These are phyloP conservation scores for Pestalotiopsis fici DNA, from an alignment of 2,329 filamentous ascomycete genomes.

Conservation along the genomic window DNA sequence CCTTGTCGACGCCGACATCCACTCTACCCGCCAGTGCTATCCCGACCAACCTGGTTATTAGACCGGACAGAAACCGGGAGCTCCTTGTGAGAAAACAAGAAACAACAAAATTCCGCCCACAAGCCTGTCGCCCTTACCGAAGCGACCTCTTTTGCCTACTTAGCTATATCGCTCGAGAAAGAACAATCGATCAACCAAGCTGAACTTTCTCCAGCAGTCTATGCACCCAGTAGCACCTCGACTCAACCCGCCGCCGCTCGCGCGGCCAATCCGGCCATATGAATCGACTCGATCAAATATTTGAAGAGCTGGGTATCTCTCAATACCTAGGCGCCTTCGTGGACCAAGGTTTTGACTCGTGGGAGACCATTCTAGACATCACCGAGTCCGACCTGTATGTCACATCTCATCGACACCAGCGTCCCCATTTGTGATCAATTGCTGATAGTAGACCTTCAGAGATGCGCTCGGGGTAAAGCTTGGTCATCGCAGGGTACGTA, in stretches of 20 bases:
- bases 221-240: background rate
- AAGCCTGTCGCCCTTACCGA: background rate
- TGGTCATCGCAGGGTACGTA: slow-evolving; percentile 74
- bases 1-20: background rate
- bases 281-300: slow-evolving; percentile 64
- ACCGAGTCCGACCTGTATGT: slow-evolving; percentile 80
- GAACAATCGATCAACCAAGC: background rate
- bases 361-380: slow-evolving; percentile 82
- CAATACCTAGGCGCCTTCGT: slow-evolving; percentile 75
- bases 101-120: background rate
- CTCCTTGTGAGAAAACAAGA: background rate
- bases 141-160: background rate
- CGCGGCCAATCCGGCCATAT: slow-evolving; percentile 42
- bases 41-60: slow-evolving; percentile 25
- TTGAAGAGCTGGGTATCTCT: slow-evolving; percentile 75
- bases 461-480: slow-evolving; percentile 77
- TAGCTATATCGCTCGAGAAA: background rate
- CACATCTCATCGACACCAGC: background rate
- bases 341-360: slow-evolving; percentile 81
- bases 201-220: background rate
- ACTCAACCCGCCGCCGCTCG: slow-evolving; percentile 3
- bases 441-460: slow-evolving; percentile 36
- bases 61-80: slow-evolving; percentile 1
- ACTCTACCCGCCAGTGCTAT: background rate
- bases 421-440: background rate